Conservation (phyloP, 768 basidiomycete genomes). For the Lactarius vividus region DNA sequence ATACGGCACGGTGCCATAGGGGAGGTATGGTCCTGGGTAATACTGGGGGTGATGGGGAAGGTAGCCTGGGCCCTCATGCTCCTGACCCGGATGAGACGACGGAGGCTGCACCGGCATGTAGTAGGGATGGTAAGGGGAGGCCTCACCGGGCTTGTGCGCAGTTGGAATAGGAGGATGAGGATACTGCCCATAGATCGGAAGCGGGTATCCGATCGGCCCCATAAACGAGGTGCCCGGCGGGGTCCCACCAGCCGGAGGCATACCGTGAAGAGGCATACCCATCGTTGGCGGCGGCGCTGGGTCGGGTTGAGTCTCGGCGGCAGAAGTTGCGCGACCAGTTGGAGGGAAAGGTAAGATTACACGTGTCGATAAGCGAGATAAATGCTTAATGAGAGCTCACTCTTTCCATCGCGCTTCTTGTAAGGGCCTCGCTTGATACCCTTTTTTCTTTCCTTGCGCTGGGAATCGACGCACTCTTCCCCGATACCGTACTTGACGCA, state of each 20-base stretch:
- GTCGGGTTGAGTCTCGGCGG: conserved; percentile 44
- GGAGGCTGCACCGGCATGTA: conserved; percentile 43
- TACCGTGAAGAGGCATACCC: conserved; percentile 34
- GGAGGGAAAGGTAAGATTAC: conserved; percentile 26
- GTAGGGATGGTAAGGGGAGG: conserved; percentile 52
- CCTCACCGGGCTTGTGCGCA: conserved; percentile 50
- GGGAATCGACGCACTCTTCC: conserved; percentile 86
- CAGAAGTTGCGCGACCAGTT: conserved; percentile 55
- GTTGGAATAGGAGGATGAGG: conserved; percentile 45
- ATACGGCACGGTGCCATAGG: conserved; percentile 48
- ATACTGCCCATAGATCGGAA: conserved; percentile 57
- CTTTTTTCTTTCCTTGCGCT: conserved; percentile 89
- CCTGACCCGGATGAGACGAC: conserved; percentile 38
- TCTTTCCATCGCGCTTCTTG: conserved; percentile 94
- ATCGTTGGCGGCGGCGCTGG: conserved; percentile 36
- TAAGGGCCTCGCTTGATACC: conserved; percentile 85
- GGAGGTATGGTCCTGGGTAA: conserved; percentile 48
- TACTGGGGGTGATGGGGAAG: conserved; percentile 41
- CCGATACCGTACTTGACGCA: conserved; percentile 89
- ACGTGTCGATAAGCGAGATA: conserved; percentile 25
- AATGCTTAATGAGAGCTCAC: conserved; percentile 44
- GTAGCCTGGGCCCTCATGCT: conserved; percentile 33
- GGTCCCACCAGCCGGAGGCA: conserved; percentile 34
- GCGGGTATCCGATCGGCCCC: conserved; percentile 49
- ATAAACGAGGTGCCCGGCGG: conserved; percentile 55